Percentiles rank a stretch among this genome's conserved stretches.
phyloP scores from a whole-genome alignment of 345 rosid species.

The Bruguiera gymnorhiza region DNA sequence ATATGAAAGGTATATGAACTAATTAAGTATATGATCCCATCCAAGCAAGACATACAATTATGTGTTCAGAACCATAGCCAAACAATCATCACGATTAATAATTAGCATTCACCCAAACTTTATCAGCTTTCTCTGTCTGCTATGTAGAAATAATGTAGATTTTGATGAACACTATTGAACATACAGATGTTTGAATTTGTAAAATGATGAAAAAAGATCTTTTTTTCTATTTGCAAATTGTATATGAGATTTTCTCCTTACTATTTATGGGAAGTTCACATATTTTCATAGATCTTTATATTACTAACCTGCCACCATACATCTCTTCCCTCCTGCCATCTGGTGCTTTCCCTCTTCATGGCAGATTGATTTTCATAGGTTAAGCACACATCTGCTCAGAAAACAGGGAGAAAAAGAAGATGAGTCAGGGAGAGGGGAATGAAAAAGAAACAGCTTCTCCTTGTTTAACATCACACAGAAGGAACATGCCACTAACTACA shows the following conservation, averaged over 20 bases:
- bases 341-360: slow-evolving; percentile 1
- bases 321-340: slow-evolving; percentile 4
- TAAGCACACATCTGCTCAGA: background rate
- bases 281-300: background rate
- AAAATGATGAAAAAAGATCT: too few relatives aligned
- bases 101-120: background rate
- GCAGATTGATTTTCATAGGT: slow-evolving; percentile 3
- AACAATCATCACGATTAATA: background rate
- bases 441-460: too few relatives aligned
- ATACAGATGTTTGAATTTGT: background rate
- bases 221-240: too few relatives aligned
- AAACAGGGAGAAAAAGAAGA: background rate
- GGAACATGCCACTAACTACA: too few relatives aligned
- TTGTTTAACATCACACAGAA: too few relatives aligned
- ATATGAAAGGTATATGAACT: background rate
- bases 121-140: background rate
- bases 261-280: background rate
- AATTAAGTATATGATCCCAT: background rate
- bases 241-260: too few relatives aligned
- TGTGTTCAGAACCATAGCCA: background rate
- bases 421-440: too few relatives aligned
- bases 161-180: background rate
- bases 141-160: background rate
- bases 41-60: background rate
- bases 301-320: slow-evolving; percentile 4